phyloP scores from a whole-genome alignment of 2,329 filamentous ascomycete genomes.

The Paraphaeosphaeria minitans region DNA sequence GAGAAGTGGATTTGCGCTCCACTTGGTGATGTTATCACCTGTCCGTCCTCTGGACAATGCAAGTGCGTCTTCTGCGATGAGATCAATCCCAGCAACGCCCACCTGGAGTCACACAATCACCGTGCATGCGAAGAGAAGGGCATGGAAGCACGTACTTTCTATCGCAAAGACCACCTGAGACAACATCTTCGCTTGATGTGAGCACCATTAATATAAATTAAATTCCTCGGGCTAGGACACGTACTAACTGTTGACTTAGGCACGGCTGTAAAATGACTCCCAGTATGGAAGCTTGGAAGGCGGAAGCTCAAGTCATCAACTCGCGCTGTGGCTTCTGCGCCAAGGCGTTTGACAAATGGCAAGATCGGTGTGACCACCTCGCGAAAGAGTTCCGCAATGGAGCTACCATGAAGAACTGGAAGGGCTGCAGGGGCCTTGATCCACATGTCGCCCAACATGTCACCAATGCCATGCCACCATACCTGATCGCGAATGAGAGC shows the following conservation, averaged over 20 bases:
- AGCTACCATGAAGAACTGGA: conserved; percentile 60
- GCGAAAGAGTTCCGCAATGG: conserved; percentile 61
- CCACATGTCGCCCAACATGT: conserved; percentile 54
- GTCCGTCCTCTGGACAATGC: conserved; percentile 61
- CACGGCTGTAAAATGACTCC: conserved; percentile 65
- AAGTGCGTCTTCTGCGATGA: conserved; percentile 65
- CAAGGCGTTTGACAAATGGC: conserved; percentile 55
- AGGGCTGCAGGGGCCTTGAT: conserved; percentile 60
- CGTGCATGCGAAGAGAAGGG: conserved; percentile 70
- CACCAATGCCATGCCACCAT: conserved; percentile 58
- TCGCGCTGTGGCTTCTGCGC: conserved; percentile 61
- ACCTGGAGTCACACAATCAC: conserved; percentile 66
- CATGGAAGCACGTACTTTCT: conserved; percentile 66
- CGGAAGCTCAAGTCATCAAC: conserved; percentile 59
- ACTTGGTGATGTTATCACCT: conserved; percentile 60
- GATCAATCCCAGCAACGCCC: conserved; percentile 59
- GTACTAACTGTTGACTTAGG: conserved; percentile 14
- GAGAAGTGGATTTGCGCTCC: conserved; percentile 62
- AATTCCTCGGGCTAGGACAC: neutral
- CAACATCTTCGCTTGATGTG: conserved; percentile 64
- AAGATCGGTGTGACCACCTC: conserved; percentile 58
- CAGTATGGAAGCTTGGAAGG: conserved; percentile 69
- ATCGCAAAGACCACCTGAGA: conserved; percentile 66
- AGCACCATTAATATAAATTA: neutral
- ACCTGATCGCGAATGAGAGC: conserved; percentile 56